phyloP scores from a whole-genome alignment of 306 rosid genomes.

The Cucurbita maxima region DNA sequence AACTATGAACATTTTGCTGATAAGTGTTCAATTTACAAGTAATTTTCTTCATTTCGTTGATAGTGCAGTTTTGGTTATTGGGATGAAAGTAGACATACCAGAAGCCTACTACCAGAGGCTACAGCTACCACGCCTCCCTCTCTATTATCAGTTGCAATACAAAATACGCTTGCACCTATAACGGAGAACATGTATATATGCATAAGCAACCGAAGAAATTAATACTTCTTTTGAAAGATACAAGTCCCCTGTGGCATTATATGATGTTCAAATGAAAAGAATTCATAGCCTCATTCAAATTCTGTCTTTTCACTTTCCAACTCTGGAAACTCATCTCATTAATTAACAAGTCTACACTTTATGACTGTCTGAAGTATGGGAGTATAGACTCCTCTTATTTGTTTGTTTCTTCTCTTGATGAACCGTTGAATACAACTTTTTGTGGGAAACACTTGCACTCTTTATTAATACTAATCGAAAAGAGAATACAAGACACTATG shows the following conservation, averaged over 20 bases:
- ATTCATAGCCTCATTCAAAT: background rate
- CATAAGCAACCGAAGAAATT: background rate
- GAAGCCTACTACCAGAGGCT: slow-evolving; percentile 27
- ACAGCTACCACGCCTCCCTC: slow-evolving; percentile 44
- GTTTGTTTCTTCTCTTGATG: background rate
- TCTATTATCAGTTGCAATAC: slow-evolving; percentile 53
- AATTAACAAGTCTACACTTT: background rate
- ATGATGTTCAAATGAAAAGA: background rate
- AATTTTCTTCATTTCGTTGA: background rate
- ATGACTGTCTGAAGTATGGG: background rate
- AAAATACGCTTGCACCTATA: slow-evolving; percentile 38
- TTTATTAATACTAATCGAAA: too few species aligned
- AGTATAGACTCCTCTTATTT: background rate
- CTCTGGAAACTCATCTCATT: background rate
- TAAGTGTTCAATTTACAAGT: background rate
- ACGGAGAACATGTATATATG: background rate
- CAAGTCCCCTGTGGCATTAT: background rate
- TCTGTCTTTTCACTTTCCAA: background rate
- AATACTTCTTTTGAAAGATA: background rate
- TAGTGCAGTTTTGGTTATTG: background rate
- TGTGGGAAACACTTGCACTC: too few species aligned
- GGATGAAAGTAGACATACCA: slow-evolving; percentile 32
- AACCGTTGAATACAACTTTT: too few species aligned
- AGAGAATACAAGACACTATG: too few species aligned
- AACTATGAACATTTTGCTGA: background rate